A percentile compares a stretch with the other conserved stretches of the same genome.
Evolutionary conservation across 441 rosid species (phyloP).

Genomic region (Populus hybrid): DNA sequence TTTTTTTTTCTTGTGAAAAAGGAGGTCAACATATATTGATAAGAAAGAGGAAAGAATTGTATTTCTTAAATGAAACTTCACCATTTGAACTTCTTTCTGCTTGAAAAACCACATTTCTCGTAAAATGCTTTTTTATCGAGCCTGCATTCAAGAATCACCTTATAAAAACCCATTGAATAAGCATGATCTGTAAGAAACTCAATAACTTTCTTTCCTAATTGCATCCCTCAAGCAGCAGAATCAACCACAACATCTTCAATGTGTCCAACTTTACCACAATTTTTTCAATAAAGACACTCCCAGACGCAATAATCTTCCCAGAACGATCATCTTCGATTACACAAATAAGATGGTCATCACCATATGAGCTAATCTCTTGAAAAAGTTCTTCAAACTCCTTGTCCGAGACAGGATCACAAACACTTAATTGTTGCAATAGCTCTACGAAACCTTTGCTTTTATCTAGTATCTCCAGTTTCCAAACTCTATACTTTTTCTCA

Average conservation of each 20-base stretch:
- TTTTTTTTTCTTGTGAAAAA: too few species aligned
- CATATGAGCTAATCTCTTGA: constrained; percentile 53
- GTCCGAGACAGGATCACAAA: constrained; percentile 62
- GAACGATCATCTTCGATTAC: constrained; percentile 65
- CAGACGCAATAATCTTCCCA: constrained; percentile 64
- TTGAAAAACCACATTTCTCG: constrained; percentile 79
- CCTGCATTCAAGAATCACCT: constrained; percentile 83
- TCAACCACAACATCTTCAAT: constrained; percentile 91
- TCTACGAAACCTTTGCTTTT: constrained; percentile 77
- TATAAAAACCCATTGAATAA: constrained; percentile 64
- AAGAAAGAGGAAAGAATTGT: not conserved
- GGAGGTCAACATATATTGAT: not conserved
- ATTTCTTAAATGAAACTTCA: constrained; percentile 39
- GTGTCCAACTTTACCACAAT: constrained; percentile 81
- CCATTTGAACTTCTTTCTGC: constrained; percentile 79
- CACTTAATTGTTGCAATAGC: constrained; percentile 60
- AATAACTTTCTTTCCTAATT: constrained; percentile 63
- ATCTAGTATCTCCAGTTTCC: constrained; percentile 68
- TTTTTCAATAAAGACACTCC: constrained; percentile 76
- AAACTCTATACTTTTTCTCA: constrained; percentile 36
- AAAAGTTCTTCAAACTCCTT: constrained; percentile 63
- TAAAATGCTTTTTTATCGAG: constrained; percentile 56
- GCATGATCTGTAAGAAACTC: constrained; percentile 61
- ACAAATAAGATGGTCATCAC: constrained; percentile 78
- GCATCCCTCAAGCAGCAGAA: constrained; percentile 55